phyloP scores from a whole-genome alignment of 2,329 filamentous ascomycete species.

The Colletotrichum sp. region DNA sequence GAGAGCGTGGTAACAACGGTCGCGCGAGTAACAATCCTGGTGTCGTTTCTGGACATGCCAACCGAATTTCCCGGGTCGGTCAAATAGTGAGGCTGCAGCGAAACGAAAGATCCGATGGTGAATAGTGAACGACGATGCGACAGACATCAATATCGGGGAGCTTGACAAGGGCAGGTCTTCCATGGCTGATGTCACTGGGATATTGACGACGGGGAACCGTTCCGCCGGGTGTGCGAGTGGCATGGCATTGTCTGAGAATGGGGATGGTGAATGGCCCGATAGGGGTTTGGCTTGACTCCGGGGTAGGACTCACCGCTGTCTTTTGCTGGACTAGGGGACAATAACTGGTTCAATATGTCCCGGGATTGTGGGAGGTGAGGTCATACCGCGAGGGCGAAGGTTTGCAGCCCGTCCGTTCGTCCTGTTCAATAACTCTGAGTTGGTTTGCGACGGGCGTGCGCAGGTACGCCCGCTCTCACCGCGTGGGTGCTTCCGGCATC shows the following conservation, averaged over 20 bases:
- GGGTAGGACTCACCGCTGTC: slow-evolving; percentile 7
- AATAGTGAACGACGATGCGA: not conserved
- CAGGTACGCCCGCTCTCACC: not conserved
- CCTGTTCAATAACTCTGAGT: not conserved
- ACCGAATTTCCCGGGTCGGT: not conserved
- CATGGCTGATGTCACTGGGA: slow-evolving; percentile 11
- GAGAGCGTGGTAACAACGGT: not conserved
- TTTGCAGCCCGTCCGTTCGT: not conserved
- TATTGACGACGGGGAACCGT: slow-evolving; percentile 6
- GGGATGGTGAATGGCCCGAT: slow-evolving; percentile 3
- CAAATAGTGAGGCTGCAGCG: not conserved
- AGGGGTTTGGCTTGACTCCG: not conserved
- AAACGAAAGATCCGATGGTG: not conserved
- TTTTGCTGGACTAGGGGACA: not conserved
- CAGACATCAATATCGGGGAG: not conserved
- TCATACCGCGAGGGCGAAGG: not conserved
- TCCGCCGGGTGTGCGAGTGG: slow-evolving; percentile 6
- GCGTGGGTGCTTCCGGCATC: not conserved
- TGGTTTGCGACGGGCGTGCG: not conserved
- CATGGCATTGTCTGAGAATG: slow-evolving; percentile 3
- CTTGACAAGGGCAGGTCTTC: not conserved
- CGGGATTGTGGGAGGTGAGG: slow-evolving; percentile 1
- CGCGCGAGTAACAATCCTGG: not conserved
- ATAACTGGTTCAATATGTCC: not conserved
- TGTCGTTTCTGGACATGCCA: not conserved